Evolutionary conservation across 805 yeast species (phyloP).

Genomic region (Candida manassasensis): DNA sequence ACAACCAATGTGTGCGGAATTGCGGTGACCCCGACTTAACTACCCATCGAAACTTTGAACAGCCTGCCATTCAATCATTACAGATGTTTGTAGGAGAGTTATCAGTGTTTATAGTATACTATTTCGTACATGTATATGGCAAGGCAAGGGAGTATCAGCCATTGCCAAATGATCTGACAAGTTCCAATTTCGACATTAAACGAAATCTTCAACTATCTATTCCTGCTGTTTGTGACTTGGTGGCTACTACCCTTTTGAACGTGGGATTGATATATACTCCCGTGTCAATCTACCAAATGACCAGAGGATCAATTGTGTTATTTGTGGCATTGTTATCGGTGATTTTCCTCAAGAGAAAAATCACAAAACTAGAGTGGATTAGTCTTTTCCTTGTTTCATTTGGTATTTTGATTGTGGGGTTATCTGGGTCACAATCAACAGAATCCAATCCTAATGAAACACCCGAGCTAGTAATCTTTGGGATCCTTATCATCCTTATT

Average conservation of each 20-base stretch:
- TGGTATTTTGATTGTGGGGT: conserved; percentile 71
- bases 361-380: conserved; percentile 63
- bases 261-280: conserved; percentile 72
- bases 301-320: conserved; percentile 71
- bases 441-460: conserved; percentile 9
- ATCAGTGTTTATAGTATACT: conserved; percentile 41
- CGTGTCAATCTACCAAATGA: conserved; percentile 80
- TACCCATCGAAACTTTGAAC: conserved; percentile 54
- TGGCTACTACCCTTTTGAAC: conserved; percentile 72
- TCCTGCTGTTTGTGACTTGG: conserved; percentile 68
- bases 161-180: conserved; percentile 7
- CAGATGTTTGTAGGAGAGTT: conserved; percentile 81
- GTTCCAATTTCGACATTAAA: conserved; percentile 10
- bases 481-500: conserved; percentile 51
- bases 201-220: conserved; percentile 38
- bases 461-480: conserved; percentile 39
- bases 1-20: conserved; percentile 61
- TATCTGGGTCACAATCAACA: conserved; percentile 50
- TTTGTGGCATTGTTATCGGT: conserved; percentile 73
- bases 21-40: conserved; percentile 44
- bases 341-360: conserved; percentile 50
- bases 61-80: conserved; percentile 73
- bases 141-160: conserved; percentile 13
- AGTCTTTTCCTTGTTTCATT: conserved; percentile 57
- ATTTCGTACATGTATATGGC: conserved; percentile 18